phyloP scores from a whole-genome alignment of 352 stramenopile species.

The Pythium apleroticum region DNA sequence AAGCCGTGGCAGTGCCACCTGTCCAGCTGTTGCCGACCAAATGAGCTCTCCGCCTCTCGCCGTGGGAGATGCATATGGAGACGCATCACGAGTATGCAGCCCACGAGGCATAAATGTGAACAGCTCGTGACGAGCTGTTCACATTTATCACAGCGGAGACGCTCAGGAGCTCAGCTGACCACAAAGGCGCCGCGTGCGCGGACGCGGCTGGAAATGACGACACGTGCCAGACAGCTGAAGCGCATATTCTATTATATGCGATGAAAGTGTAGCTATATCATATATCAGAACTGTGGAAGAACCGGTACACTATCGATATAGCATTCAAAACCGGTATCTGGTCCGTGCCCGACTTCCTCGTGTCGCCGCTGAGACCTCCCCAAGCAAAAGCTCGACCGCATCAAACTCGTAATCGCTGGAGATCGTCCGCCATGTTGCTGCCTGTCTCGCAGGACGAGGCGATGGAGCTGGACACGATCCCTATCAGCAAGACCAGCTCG shows the following conservation, averaged over 20 bases:
- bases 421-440: slow-evolving; percentile 17
- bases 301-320: neutral
- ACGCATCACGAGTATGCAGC: neutral
- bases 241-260: neutral
- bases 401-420: neutral
- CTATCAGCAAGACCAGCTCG: neutral
- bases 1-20: neutral
- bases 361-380: neutral
- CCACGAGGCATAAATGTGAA: neutral
- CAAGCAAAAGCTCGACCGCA: neutral
- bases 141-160: too few relatives aligned
- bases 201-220: slow-evolving; percentile 1
- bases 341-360: neutral
- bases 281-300: neutral
- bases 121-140: too few relatives aligned
- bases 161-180: neutral
- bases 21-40: neutral
- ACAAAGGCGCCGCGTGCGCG: neutral
- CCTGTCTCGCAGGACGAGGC: slow-evolving; percentile 28
- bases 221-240: neutral
- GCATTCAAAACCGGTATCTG: neutral
- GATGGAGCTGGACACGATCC: slow-evolving; percentile 7
- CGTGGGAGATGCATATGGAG: neutral
- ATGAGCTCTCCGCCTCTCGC: slow-evolving; percentile 4
- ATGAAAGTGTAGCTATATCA: neutral